phyloP scores from a whole-genome alignment of 2,329 filamentous ascomycete species.

The Alternaria consortialis region DNA sequence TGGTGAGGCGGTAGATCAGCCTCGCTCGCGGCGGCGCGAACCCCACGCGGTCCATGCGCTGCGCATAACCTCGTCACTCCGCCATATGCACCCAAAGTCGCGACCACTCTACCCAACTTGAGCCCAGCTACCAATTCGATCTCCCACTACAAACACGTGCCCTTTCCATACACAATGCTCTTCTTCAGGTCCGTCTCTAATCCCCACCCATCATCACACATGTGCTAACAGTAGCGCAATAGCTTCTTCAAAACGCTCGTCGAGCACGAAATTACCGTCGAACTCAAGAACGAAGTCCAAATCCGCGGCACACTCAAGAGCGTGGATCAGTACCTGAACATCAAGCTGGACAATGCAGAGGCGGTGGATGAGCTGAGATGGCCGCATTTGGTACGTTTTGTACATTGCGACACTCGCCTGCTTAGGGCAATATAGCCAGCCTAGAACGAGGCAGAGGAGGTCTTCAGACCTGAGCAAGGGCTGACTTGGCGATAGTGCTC shows the following conservation, averaged over 20 bases:
- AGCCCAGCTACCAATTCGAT: not conserved
- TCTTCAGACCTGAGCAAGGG: not conserved
- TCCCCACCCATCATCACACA: not conserved
- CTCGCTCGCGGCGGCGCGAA: conserved; percentile 17
- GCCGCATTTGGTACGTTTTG: conserved; percentile 76
- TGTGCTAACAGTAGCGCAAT: conserved; percentile 5
- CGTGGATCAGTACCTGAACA: conserved; percentile 98
- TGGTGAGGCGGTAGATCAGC: conserved; percentile 32
- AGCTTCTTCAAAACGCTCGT: conserved; percentile 98
- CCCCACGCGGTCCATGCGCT: conserved; percentile 35
- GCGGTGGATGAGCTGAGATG: conserved; percentile 95
- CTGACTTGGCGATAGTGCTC: conserved; percentile 62
- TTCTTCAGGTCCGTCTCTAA: conserved; percentile 59
- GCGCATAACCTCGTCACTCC: conserved; percentile 15
- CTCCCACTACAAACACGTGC: not conserved
- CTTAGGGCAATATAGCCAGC: not conserved
- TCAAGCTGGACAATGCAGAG: conserved; percentile 95
- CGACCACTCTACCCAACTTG: conserved; percentile 9
- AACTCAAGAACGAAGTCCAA: conserved; percentile 99
- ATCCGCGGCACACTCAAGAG: conserved; percentile 95
- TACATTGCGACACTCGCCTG: not conserved
- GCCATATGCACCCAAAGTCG: conserved; percentile 5
- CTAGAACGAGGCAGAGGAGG: not conserved
- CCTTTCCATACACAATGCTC: conserved; percentile 51
- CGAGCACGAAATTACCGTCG: conserved; percentile 95